Evolutionary conservation across 2,329 filamentous ascomycete genomes (phyloP), one percentile per base, ranked within the genome.

Genomic region (Exophiala sideris): DNA sequence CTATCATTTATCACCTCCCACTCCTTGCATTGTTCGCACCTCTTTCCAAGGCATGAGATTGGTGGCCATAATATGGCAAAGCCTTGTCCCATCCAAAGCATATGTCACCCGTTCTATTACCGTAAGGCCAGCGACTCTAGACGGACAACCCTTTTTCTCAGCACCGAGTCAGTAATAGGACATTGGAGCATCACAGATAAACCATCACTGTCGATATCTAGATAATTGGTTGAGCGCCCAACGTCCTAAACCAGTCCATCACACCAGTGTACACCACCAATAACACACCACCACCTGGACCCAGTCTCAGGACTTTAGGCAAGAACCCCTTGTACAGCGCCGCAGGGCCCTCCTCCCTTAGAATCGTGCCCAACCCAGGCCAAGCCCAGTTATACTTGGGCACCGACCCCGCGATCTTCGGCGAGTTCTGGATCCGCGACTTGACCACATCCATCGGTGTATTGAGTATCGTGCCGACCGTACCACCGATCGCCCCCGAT

Each of bases 381-480:
- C 86, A 96, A 32, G 94, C 94, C 94, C 94, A 99, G 82, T 97
- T 96, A 79, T 99, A 99, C 81, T 99, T 99, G 68, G 89, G 89
- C 18, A 84, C 75, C 50, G 82, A 79, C 4, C 94, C 94, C n/a
- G 87, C 71, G 36, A 95, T 77, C 79, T 88, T 92, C 62, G 88
- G 80, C 52, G 84, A 90, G 76, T 99, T 99, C 75, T 99, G 94
- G 64, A 99, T 99, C 60, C 94, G 87, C 62, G 89, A 95, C 83
- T 99, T 99, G 76, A 97, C 91, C 16, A 97, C 92, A 68, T 97
- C 91, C 84, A 96, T 86, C 54, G 91, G 91, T 2, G 92, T 97
- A 79, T 99, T 99, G 60, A 97, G 70, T 38, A 96, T 81, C 2
- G 92, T 99, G 71, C 94, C 92, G 48, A 87, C 79, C 4, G 91